Evolutionary conservation across 208 protist genomes (phyloP).

Genomic region (Leishmania amazonensis): DNA sequence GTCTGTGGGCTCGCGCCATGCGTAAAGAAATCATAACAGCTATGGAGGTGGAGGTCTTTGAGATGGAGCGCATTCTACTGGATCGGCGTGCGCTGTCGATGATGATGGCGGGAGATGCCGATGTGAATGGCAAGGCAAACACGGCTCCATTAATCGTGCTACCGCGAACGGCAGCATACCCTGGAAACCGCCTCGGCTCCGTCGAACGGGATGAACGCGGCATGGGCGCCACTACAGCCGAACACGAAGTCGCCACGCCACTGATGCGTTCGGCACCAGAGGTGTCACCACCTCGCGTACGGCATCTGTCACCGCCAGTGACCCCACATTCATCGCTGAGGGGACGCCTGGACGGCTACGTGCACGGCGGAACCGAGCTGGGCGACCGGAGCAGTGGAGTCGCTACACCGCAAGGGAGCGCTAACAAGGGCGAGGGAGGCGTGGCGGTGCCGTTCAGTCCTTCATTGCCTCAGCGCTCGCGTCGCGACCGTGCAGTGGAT

Average conservation of each 20-base stretch:
- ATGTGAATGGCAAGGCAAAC: neutral
- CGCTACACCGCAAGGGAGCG: neutral
- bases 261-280: neutral
- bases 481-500: slow-evolving; percentile 6
- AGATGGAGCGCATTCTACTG: slow-evolving; percentile 77
- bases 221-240: neutral
- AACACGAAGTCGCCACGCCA: neutral
- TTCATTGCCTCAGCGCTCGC: slow-evolving; percentile 1
- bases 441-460: neutral
- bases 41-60: slow-evolving; percentile 51
- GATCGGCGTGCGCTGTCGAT: slow-evolving; percentile 41
- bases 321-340: slow-evolving; percentile 11
- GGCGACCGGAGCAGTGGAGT: neutral
- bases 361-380: slow-evolving; percentile 2
- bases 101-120: slow-evolving; percentile 21
- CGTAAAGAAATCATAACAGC: slow-evolving; percentile 76
- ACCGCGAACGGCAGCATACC: neutral
- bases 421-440: neutral
- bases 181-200: neutral
- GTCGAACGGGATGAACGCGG: neutral
- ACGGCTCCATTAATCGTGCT: neutral
- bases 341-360: slow-evolving; percentile 10
- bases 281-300: neutral
- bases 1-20: slow-evolving; percentile 83
- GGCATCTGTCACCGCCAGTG: neutral